A percentile compares a stretch with the other conserved stretches of the same genome.
These are phyloP conservation scores for Psilocybe cyanescens DNA, from an alignment of 768 basidiomycete species.

Conservation along the genomic window DNA sequence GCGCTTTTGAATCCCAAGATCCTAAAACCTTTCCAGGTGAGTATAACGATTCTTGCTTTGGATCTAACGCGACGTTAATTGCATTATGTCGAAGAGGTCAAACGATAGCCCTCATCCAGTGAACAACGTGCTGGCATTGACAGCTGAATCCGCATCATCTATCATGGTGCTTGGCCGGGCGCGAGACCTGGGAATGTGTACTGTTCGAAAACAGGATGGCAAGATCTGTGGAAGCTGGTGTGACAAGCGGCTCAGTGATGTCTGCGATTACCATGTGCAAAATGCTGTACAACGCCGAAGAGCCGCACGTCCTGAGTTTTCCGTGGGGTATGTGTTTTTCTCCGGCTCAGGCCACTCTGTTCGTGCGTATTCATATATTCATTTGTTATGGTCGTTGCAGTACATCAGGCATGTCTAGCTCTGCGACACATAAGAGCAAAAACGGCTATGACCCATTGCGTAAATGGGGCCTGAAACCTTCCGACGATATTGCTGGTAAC, in stretches of 20 bases:
- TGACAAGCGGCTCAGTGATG: conserved; percentile 83
- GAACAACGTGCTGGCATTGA: conserved; percentile 83
- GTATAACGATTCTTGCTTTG: conserved; percentile 18
- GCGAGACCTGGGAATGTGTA: conserved; percentile 86
- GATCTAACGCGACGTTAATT: not conserved
- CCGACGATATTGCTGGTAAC: conserved; percentile 32
- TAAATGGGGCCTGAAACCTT: conserved; percentile 79
- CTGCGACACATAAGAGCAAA: conserved; percentile 54
- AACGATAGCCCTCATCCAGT: conserved; percentile 72
- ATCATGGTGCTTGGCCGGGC: conserved; percentile 88
- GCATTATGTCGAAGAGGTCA: conserved; percentile 38
- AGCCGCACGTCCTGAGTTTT: conserved; percentile 84
- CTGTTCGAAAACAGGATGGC: conserved; percentile 77
- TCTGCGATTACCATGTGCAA: conserved; percentile 93
- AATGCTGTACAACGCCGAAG: conserved; percentile 75
- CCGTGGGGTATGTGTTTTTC: conserved; percentile 60
- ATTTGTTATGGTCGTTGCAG: conserved; percentile 37
- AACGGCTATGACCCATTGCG: conserved; percentile 65
- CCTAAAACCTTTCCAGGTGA: conserved; percentile 83
- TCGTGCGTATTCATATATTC: not conserved
- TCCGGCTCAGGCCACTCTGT: no score
- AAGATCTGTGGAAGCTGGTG: conserved; percentile 87
- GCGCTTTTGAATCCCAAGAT: conserved; percentile 89
- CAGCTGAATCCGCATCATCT: conserved; percentile 79
- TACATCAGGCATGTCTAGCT: conserved; percentile 71